These are phyloP conservation scores for Puccinia horiana DNA, from an alignment of 1,284 basidiomycete species.

Conservation along the genomic window DNA sequence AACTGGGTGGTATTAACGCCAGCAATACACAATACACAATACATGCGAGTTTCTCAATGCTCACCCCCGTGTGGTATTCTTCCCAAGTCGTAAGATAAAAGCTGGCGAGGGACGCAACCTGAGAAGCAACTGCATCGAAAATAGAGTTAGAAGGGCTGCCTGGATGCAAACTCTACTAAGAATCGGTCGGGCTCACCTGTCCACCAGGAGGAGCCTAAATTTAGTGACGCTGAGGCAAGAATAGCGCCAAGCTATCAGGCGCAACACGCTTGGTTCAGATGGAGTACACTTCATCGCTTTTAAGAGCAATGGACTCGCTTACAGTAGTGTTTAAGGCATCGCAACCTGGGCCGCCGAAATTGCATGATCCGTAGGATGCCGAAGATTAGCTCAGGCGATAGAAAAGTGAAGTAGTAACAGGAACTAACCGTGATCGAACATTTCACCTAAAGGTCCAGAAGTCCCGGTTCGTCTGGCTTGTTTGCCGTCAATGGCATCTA, in stretches of 20 bases:
- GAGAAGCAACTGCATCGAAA: conserved; percentile 66
- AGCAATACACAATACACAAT: neutral
- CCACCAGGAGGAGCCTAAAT: conserved; percentile 93
- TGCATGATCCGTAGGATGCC: neutral
- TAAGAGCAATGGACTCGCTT: conserved; percentile 52
- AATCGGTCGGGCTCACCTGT: conserved; percentile 61
- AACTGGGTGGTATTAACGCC: neutral
- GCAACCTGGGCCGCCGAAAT: conserved; percentile 64
- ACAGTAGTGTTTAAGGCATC: conserved; percentile 94
- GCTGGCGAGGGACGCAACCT: conserved; percentile 82
- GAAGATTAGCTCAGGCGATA: neutral
- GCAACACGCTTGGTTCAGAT: conserved; percentile 35
- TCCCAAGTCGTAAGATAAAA: conserved; percentile 98
- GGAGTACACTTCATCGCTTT: conserved; percentile 24
- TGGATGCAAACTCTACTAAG: neutral
- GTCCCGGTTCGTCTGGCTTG: conserved; percentile 92
- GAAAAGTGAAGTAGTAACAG: neutral
- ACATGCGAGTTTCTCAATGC: conserved; percentile 49
- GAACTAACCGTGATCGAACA: conserved; percentile 86
- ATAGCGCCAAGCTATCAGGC: conserved; percentile 73
- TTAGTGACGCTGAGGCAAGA: conserved; percentile 78
- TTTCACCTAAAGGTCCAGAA: conserved; percentile 90
- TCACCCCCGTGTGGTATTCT: conserved; percentile 83
- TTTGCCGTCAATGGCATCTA: conserved; percentile 85
- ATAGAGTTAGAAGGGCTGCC: neutral